These are phyloP conservation scores for Monilinia aucupariae DNA, from an alignment of 2,329 filamentous ascomycete genomes.

Conservation along the genomic window DNA sequence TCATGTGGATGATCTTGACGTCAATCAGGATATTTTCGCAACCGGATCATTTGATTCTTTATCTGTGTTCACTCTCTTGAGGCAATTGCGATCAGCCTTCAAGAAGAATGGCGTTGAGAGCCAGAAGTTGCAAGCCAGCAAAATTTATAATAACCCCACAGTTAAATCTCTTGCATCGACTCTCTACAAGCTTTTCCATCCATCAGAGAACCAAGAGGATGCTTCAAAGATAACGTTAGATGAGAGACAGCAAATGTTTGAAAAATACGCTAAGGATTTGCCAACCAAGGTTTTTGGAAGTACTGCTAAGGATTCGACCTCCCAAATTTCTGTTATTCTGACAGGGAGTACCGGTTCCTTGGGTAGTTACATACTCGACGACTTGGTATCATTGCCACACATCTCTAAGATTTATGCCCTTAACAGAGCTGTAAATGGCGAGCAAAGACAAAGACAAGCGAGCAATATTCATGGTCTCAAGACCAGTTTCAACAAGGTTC, in stretches of 20 bases:
- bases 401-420: conserved; percentile 44
- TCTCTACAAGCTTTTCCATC: conserved; percentile 5
- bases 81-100: conserved; percentile 12
- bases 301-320: not conserved
- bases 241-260: conserved; percentile 18
- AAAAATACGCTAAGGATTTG: conserved; percentile 19
- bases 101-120: conserved; percentile 1
- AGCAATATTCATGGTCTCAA: conserved; percentile 39
- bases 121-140: conserved; percentile 11
- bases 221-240: not conserved
- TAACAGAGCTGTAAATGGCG: conserved; percentile 38
- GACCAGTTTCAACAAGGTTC: conserved; percentile 38
- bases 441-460: conserved; percentile 17
- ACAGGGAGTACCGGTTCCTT: conserved; percentile 48
- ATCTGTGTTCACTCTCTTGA: conserved; percentile 13
- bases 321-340: conserved; percentile 34
- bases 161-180: conserved; percentile 8
- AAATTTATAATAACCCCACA: conserved; percentile 14
- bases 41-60: conserved; percentile 16
- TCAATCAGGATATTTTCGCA: conserved; percentile 10
- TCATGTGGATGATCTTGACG: not conserved
- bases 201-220: conserved; percentile 1
- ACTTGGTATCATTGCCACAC: conserved; percentile 32
- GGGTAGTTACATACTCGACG: conserved; percentile 44
- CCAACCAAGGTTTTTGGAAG: not conserved